phyloP scores from a whole-genome alignment of 768 basidiomycete genomes.

The Calocybe gangraenosa region DNA sequence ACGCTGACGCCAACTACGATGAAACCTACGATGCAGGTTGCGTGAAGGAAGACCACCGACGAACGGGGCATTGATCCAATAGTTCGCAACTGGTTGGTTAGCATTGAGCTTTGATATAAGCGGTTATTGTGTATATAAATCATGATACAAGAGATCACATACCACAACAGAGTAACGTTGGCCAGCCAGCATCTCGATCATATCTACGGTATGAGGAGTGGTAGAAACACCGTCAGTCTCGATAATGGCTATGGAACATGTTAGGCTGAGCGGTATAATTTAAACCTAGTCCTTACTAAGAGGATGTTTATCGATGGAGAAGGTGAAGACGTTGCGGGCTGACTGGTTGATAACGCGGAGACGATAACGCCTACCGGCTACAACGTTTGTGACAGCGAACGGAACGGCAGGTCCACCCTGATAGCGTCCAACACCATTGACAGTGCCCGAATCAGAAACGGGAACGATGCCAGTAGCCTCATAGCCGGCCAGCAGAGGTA shows the following conservation, averaged over 20 bases:
- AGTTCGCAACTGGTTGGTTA: slow-evolving; percentile 41
- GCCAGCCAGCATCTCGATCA: slow-evolving; percentile 37
- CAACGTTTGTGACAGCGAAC: slow-evolving; percentile 34
- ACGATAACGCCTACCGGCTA: slow-evolving; percentile 36
- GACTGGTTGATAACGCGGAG: slow-evolving; percentile 43
- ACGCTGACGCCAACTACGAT: neutral
- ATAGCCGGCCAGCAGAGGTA: slow-evolving; percentile 23
- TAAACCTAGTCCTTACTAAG: slow-evolving; percentile 16
- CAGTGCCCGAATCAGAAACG: slow-evolving; percentile 33
- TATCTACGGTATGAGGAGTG: slow-evolving; percentile 29
- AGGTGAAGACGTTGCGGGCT: slow-evolving; percentile 34
- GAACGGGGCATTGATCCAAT: slow-evolving; percentile 39
- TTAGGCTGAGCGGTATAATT: neutral
- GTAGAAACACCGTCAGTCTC: slow-evolving; percentile 36
- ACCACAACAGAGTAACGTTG: slow-evolving; percentile 46
- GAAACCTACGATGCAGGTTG: slow-evolving; percentile 28
- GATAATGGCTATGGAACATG: slow-evolving; percentile 23
- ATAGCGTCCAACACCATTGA: slow-evolving; percentile 41
- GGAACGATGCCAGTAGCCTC: slow-evolving; percentile 23
- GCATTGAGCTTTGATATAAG: slow-evolving; percentile 24
- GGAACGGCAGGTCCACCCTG: slow-evolving; percentile 31
- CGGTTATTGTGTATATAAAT: too few relatives aligned
- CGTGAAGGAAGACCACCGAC: slow-evolving; percentile 25
- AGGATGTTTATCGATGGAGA: slow-evolving; percentile 28
- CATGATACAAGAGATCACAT: neutral